Evolutionary conservation across 139 green algal genomes (phyloP), one percentile per base, ranked within the genome.

Genomic region (Chlorella sp.): DNA sequence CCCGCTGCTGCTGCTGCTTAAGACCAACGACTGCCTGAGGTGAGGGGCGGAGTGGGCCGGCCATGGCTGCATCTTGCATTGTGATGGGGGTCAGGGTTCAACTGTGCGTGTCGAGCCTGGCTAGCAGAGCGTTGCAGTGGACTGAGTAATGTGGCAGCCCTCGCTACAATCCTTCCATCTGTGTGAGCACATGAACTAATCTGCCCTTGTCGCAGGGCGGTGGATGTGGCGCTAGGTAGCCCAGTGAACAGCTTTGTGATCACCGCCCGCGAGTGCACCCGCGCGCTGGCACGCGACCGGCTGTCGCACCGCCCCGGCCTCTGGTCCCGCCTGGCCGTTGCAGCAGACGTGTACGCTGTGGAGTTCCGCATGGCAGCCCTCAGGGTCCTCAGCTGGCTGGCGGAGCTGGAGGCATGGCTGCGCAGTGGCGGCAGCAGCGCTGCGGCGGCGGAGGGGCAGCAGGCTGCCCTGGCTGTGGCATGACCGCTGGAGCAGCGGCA

Each of bases 21-120:
- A 99, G 87, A 99, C 96, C 34, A 98, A 98, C 74, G 96, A 99
- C 90, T 98, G 95, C 91, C 90, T 99, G 57, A 84, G 96, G 30
- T 84, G 88, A 3, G n/a, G n/a, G n/a, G n/a, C n/a, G n/a, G n/a
- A n/a, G 78, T 4, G 36, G 12, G 63, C 15, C 4, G 44, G 44
- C 44, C 9, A 16, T 9, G 44, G 44, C 9, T 51, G 44, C 44
- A 51, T 6, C 44, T 51, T 51, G 44, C 44, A 51, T 16, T 51
- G 44, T 51, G 7, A 51, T 51, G 44, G 44, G 44, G n/a, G n/a
- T n/a, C n/a, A n/a, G n/a, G n/a, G n/a, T n/a, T n/a, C n/a, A n/a
- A n/a, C n/a, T n/a, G n/a, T n/a, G n/a, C n/a, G n/a, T n/a, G n/a
- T n/a, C n/a, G n/a, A n/a, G n/a, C n/a, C n/a, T n/a, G n/a, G n/a